phyloP scores from a whole-genome alignment of 2,329 filamentous ascomycete genomes.

The Fusarium sterilihyphosum region DNA sequence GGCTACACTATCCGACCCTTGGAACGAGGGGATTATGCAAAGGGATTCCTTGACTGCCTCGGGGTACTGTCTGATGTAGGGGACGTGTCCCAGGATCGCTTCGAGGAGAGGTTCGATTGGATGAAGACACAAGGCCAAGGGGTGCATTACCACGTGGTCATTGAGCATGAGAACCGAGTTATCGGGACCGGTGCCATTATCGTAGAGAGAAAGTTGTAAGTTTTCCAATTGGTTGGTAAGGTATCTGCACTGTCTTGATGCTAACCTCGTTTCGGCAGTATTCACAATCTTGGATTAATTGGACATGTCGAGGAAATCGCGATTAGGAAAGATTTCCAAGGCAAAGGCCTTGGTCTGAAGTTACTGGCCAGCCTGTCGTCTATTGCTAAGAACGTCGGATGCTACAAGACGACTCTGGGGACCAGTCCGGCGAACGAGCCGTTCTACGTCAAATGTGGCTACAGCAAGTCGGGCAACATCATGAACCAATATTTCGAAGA shows the following conservation, averaged over 20 bases:
- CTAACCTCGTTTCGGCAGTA: background rate
- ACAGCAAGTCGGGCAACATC: background rate
- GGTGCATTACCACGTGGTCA: background rate
- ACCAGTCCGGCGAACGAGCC: background rate
- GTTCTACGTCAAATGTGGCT: background rate
- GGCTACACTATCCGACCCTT: background rate
- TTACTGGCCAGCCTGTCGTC: background rate
- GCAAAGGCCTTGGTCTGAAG: background rate
- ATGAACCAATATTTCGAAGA: background rate
- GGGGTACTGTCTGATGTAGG: background rate
- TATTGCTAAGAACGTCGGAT: background rate
- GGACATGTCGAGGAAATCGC: background rate
- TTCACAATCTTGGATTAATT: background rate
- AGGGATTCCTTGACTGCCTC: background rate
- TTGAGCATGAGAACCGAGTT: background rate
- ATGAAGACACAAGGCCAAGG: background rate
- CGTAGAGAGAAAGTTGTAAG: background rate
- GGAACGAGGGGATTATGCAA: background rate
- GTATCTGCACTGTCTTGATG: background rate
- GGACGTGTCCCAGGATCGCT: background rate
- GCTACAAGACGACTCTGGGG: background rate
- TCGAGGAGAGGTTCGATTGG: background rate
- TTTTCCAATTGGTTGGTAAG: fast-evolving
- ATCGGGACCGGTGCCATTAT: background rate
- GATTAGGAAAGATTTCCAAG: background rate